A percentile compares a stretch with the other conserved stretches of the same genome.
phyloP scores from a whole-genome alignment of 208 protist species.

The Naegleria fowleri region DNA sequence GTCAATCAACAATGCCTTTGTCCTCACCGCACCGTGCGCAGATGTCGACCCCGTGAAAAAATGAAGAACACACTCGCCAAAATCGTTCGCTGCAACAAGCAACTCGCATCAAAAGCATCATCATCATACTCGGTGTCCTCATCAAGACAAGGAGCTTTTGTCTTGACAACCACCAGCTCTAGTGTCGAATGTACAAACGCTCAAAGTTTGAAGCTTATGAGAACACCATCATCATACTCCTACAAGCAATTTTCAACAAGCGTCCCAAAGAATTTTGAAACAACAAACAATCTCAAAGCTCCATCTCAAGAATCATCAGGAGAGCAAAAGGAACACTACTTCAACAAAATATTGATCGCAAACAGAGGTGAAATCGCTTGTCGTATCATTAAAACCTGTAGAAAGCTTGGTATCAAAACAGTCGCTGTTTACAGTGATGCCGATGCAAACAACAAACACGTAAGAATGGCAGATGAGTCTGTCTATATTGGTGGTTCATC shows the following conservation, averaged over 20 bases:
- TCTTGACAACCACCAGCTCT: too few relatives aligned
- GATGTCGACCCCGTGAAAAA: too few relatives aligned
- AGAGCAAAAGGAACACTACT: background rate
- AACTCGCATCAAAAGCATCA: too few relatives aligned
- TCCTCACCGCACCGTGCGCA: too few relatives aligned
- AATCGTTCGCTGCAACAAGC: too few relatives aligned
- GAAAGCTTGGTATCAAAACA: slow-evolving; percentile 66
- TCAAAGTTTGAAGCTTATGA: too few relatives aligned
- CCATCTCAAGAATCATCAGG: background rate
- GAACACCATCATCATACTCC: too few relatives aligned
- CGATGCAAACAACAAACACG: slow-evolving; percentile 48
- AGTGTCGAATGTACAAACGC: too few relatives aligned
- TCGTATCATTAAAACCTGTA: slow-evolving; percentile 63
- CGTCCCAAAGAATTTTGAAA: background rate
- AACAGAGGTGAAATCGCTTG: slow-evolving; percentile 76
- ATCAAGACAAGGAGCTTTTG: too few relatives aligned
- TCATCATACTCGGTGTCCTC: too few relatives aligned
- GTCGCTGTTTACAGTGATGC: slow-evolving; percentile 61
- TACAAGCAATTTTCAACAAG: background rate
- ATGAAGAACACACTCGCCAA: too few relatives aligned
- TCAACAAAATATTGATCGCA: slow-evolving; percentile 57
- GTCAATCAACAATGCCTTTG: too few relatives aligned
- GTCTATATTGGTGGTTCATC: slow-evolving; percentile 30
- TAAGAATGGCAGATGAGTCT: slow-evolving; percentile 38
- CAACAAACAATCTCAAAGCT: background rate